Evolutionary conservation across 2,329 filamentous ascomycete genomes (phyloP).

Genomic region (Colletotrichum sp.): DNA sequence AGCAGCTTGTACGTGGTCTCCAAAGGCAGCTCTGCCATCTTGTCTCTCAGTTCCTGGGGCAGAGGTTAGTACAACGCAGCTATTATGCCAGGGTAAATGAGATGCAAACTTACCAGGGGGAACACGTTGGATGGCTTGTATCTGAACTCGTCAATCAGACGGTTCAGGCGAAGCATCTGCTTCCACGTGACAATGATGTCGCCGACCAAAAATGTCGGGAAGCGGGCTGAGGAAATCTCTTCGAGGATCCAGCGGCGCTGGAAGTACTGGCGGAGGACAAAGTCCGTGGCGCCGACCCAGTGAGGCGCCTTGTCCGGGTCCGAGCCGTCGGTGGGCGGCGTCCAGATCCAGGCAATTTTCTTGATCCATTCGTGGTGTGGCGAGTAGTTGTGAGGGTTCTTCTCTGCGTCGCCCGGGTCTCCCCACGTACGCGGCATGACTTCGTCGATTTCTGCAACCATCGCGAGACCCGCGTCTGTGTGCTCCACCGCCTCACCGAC

Average conservation of each 20-base stretch:
- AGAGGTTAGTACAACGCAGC: neutral
- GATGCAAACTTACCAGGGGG: slow-evolving; percentile 21
- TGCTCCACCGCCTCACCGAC: slow-evolving; percentile 31
- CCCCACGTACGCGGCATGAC: slow-evolving; percentile 35
- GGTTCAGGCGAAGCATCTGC: slow-evolving; percentile 38
- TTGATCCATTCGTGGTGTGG: slow-evolving; percentile 34
- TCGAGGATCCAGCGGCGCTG: slow-evolving; percentile 41
- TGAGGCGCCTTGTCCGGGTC: slow-evolving; percentile 24
- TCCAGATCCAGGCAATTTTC: slow-evolving; percentile 29
- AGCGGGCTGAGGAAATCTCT: slow-evolving; percentile 36
- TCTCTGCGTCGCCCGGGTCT: slow-evolving; percentile 34
- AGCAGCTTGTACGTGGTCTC: slow-evolving; percentile 25
- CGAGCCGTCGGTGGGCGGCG: slow-evolving; percentile 23
- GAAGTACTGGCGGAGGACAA: slow-evolving; percentile 36
- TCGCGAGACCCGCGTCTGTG: slow-evolving; percentile 29
- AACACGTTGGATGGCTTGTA: slow-evolving; percentile 35
- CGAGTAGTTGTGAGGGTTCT: slow-evolving; percentile 37
- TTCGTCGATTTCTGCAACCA: slow-evolving; percentile 31
- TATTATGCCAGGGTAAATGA: neutral
- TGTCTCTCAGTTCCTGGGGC: slow-evolving; percentile 18
- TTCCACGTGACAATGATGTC: slow-evolving; percentile 40
- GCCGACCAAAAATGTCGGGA: slow-evolving; percentile 32
- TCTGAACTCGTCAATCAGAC: slow-evolving; percentile 38
- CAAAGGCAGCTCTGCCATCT: slow-evolving; percentile 25
- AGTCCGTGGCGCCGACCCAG: slow-evolving; percentile 29